A percentile compares a stretch with the other conserved stretches of the same genome.
These are phyloP conservation scores for Trametes elegans DNA, from an alignment of 768 basidiomycete genomes.

Conservation along the genomic window DNA sequence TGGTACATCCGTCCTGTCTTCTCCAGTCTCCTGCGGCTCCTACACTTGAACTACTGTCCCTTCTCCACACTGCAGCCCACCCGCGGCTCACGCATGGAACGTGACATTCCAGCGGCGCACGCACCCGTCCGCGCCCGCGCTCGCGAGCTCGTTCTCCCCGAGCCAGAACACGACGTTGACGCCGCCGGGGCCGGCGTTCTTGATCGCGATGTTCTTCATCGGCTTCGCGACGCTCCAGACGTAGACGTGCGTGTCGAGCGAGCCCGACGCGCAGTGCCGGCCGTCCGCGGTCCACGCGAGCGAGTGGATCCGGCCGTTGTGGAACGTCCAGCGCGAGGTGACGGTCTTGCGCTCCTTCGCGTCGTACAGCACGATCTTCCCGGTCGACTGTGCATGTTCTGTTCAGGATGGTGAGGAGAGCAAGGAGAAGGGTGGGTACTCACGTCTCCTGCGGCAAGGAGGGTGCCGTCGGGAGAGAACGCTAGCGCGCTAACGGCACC, in stretches of 20 bases:
- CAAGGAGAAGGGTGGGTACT: slow-evolving; percentile 31
- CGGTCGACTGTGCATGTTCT: slow-evolving; percentile 56
- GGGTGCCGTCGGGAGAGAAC: slow-evolving; percentile 73
- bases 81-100: slow-evolving; percentile 31
- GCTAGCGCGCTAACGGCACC: slow-evolving; percentile 71
- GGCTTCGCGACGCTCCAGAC: slow-evolving; percentile 77
- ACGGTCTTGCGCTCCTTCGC: slow-evolving; percentile 62
- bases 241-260: slow-evolving; percentile 91
- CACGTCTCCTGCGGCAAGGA: slow-evolving; percentile 86
- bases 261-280: slow-evolving; percentile 79
- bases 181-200: slow-evolving; percentile 85
- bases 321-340: slow-evolving; percentile 83
- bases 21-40: background rate
- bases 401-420: background rate
- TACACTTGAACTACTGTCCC: background rate
- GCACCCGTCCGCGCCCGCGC: slow-evolving; percentile 80
- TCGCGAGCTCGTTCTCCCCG: slow-evolving; percentile 54
- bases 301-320: slow-evolving; percentile 77
- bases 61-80: background rate
- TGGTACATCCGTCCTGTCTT: background rate
- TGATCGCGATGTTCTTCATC: slow-evolving; percentile 73
- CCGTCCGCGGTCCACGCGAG: slow-evolving; percentile 76
- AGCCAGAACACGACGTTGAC: slow-evolving; percentile 82
- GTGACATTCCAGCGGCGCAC: slow-evolving; percentile 69
- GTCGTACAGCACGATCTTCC: slow-evolving; percentile 79